Base-by-base conservation (phyloP, 805 yeast genomes). In the Metschnikowia colocasiae region DNA sequence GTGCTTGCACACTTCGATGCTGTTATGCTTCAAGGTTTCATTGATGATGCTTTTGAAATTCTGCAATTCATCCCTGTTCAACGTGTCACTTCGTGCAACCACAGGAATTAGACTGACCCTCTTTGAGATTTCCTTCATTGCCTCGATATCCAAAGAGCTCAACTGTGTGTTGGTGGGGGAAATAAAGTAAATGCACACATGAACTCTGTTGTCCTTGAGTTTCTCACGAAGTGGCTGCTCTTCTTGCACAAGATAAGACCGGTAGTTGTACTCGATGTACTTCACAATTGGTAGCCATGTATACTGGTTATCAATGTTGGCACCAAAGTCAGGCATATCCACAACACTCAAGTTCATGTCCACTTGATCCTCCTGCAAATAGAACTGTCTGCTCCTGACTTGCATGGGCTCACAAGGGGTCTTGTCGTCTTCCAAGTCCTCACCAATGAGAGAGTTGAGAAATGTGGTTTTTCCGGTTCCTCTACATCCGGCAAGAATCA, bases 91-190 rank as follows among this genome's bases (percentile, higher is more conserved):
- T 62, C 88, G 87, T 23, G 89, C 79, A 57, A 89, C 78, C 3
- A 90, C 80, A 1, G 97, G 97, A 51, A 90, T 80, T 52, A 91
- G 74, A 59, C 88, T 90, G 35, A 85, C 91, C 46, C 92, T 76
- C 23, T 78, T 71, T 26, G 86, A 75, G 23, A 91, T 73, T 51
- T 79, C 81, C 63, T 79, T 79, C 87, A 90, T 81, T 5, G 86
- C 78, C 53, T 77, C 82, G 51, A 87, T 75, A 64, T 91, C 96
- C 45, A 85, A 69, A 6, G 84, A 80, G 46, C 76, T 73, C 47
- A 87, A 63, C 13, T 62, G 57, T 8, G 51, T 45, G 34, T 82
- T 81, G 4, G 83, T 74, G 0, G 96, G 92, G 5, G 81, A 75
- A 45, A 92, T 73, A 62, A 92, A 87, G 69, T 89, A 92, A 38